phyloP scores from a whole-genome alignment of 768 basidiomycete species.

The Phlegmacium glaucopus region DNA sequence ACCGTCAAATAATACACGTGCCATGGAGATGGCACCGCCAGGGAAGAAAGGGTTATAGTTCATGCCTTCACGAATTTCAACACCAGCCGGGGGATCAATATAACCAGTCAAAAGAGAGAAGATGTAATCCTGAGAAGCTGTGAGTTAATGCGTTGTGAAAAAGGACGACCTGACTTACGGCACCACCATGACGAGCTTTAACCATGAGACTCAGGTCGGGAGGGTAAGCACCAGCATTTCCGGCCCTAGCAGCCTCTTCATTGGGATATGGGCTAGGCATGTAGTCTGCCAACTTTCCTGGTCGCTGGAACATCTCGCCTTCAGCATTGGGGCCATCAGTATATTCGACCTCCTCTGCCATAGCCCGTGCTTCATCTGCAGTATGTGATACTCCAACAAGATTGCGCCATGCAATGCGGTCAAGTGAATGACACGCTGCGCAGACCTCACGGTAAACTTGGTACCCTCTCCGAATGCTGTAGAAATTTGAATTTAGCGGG shows the following conservation, averaged over 20 bases:
- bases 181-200: conserved; percentile 96
- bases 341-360: conserved; percentile 98
- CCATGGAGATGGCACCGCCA: conserved; percentile 98
- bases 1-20: conserved; percentile 92
- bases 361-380: conserved; percentile 79
- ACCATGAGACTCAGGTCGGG: conserved; percentile 96
- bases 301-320: conserved; percentile 98
- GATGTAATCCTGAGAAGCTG: conserved; percentile 76
- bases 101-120: conserved; percentile 97
- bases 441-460: conserved; percentile 99
- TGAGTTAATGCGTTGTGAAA: not conserved
- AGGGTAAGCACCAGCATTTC: conserved; percentile 92
- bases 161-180: conserved; percentile 53
- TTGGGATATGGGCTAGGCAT: conserved; percentile 95
- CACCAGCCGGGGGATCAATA: conserved; percentile 92
- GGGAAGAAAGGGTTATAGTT: conserved; percentile 99
- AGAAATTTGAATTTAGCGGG: conserved; percentile 9
- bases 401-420: conserved; percentile 99
- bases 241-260: conserved; percentile 93
- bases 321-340: conserved; percentile 90
- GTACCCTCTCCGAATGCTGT: conserved; percentile 91
- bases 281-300: conserved; percentile 98
- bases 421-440: conserved; percentile 97
- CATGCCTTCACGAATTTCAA: conserved; percentile 94
- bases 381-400: conserved; percentile 97